Evolutionary conservation across 495 filamentous ascomycete genomes (phyloP).

Genomic region (Apodospora peruviana): DNA sequence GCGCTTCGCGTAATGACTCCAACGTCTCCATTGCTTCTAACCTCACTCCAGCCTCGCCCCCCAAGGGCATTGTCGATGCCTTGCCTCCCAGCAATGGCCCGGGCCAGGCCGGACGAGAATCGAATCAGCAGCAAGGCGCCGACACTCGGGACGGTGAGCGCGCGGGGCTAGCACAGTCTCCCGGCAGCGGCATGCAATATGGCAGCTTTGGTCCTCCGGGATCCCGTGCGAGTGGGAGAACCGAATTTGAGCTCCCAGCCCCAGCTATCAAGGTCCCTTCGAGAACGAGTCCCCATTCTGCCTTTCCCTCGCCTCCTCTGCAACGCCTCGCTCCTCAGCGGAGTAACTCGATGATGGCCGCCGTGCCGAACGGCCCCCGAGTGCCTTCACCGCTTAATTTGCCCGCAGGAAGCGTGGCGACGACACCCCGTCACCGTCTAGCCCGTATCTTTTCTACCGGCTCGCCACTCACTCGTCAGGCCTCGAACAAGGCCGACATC

Average conservation of each 20-base stretch:
- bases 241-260: slow-evolving; percentile 60
- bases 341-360: slow-evolving; percentile 19
- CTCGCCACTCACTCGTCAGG: slow-evolving; percentile 12
- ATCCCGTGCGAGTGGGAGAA: slow-evolving; percentile 38
- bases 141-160: slow-evolving; percentile 21
- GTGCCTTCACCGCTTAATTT: slow-evolving; percentile 10
- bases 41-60: no score
- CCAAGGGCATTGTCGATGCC: background rate
- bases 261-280: slow-evolving; percentile 61
- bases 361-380: slow-evolving; percentile 2
- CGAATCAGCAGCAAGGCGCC: slow-evolving; percentile 9
- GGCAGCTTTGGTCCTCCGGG: slow-evolving; percentile 71
- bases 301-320: slow-evolving; percentile 4
- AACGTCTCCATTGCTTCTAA: slow-evolving; percentile 1
- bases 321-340: slow-evolving; percentile 14
- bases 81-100: slow-evolving; percentile 18
- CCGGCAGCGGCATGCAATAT: slow-evolving; percentile 46
- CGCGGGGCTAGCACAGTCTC: slow-evolving; percentile 26
- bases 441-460: slow-evolving; percentile 23
- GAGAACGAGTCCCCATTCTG: slow-evolving; percentile 21
- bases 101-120: slow-evolving; percentile 18
- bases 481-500: slow-evolving; percentile 17
- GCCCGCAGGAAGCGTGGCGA: slow-evolving; percentile 2
- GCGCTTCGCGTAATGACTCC: no score
- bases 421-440: slow-evolving; percentile 19